phyloP scores from a whole-genome alignment of 768 basidiomycete species.

The Macrolepiota fuliginosa region DNA sequence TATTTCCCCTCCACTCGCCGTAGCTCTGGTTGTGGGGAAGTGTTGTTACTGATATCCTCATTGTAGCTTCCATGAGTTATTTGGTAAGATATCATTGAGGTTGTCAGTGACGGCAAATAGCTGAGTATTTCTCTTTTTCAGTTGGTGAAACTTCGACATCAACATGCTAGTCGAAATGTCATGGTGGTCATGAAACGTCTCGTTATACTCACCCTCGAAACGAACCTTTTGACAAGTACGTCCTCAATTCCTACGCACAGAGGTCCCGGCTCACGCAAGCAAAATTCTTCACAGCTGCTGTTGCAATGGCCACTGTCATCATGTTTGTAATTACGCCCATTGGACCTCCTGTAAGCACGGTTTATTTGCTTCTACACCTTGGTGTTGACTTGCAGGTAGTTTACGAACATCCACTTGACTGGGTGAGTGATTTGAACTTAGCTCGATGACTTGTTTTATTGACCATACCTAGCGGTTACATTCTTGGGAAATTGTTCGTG shows the following conservation, averaged over 20 bases:
- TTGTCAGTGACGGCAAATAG: not conserved
- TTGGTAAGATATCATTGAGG: not conserved
- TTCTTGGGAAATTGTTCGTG: slow-evolving; percentile 1
- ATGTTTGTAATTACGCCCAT: not conserved
- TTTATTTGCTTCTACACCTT: not conserved
- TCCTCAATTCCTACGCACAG: not conserved
- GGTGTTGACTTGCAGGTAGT: not conserved
- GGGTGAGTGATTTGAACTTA: not conserved
- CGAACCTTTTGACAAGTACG: slow-evolving; percentile 1
- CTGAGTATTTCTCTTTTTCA: not conserved
- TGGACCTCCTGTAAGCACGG: slow-evolving; percentile 6
- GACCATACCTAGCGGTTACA: not conserved
- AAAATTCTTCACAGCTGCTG: not conserved
- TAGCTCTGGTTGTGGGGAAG: not conserved
- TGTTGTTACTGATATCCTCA: not conserved
- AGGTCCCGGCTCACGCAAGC: not conserved
- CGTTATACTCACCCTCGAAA: not conserved
- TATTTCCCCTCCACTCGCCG: not conserved
- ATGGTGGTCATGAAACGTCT: not conserved
- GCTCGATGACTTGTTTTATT: not conserved
- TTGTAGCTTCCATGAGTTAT: slow-evolving; percentile 6
- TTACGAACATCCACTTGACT: not conserved
- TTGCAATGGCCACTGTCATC: not conserved
- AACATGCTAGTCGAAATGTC: not conserved
- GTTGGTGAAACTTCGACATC: not conserved